Evolutionary conservation across 1,284 basidiomycete species (phyloP).

Genomic region (Ceratorhiza oryzae-sativae): DNA sequence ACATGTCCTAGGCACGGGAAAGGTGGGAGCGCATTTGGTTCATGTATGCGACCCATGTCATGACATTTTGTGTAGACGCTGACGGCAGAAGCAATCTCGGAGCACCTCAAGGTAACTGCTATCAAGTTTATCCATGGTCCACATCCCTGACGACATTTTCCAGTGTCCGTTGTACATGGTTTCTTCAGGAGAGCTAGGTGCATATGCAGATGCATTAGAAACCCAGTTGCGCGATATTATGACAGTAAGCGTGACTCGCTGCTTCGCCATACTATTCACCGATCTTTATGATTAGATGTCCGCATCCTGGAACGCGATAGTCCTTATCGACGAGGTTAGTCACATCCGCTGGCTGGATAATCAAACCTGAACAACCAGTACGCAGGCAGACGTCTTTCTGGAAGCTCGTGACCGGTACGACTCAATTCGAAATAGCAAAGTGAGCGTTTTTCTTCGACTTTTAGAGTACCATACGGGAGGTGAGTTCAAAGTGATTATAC

Average conservation of each 20-base stretch:
- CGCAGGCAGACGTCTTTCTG: slow-evolving; percentile 5
- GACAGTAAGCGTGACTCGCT: not conserved
- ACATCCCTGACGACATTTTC: not conserved
- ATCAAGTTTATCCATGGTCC: not conserved
- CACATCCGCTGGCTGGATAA: not conserved
- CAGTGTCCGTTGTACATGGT: slow-evolving; percentile 19
- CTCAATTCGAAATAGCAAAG: not conserved
- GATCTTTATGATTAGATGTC: not conserved
- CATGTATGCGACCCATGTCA: not conserved
- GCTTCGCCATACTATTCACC: not conserved
- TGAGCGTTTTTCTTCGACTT: slow-evolving; percentile 11
- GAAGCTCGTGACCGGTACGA: not conserved
- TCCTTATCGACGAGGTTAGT: slow-evolving; percentile 24
- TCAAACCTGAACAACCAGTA: not conserved
- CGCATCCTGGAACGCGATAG: slow-evolving; percentile 17
- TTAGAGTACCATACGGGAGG: slow-evolving; percentile 20
- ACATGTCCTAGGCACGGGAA: slow-evolving; percentile 2
- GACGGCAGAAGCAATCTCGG: slow-evolving; percentile 24
- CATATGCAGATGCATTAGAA: not conserved
- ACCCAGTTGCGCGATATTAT: not conserved
- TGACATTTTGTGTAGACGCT: not conserved
- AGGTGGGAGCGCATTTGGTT: not conserved
- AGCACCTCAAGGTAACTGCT: slow-evolving; percentile 14
- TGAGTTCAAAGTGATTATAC: not conserved
- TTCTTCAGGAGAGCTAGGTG: not conserved